Base-by-base conservation (phyloP, 768 basidiomycete genomes). In the Trichaptum fuscoviolaceum region DNA sequence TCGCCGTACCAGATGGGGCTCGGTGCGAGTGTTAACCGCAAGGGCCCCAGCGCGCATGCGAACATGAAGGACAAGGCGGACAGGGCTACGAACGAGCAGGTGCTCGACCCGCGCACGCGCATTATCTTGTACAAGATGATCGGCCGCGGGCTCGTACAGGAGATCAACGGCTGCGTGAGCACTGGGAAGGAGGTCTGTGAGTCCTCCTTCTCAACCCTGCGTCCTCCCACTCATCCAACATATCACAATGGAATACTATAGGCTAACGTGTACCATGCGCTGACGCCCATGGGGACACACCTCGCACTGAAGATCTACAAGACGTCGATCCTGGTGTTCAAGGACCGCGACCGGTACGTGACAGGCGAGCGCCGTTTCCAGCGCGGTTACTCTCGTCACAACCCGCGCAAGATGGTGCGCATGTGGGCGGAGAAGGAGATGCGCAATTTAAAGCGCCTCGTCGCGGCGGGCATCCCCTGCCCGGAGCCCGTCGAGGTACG, bases 391-490 rank as follows among this genome's bases (percentile, higher is more conserved):
- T 80, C 82, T 73, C 89, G 90, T 66, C 88, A 85, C 68, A 99
- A 99, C 74, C 96, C 97, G 18, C 87, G 97, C 27, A 99, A 99
- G 79, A 99, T 99, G 96, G 96, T 99, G 23, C 85, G 95, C 18
- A 77, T 99, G 2, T 99, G 97, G 97, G 97, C 97, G 1, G 97
- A 99, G 77, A 99, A 99, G 79, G 97, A 99, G 77, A 91, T 98
- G 90, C 87, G 97, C 25, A 99, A 99, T 75, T 79, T 99, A 68
- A 90, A 91, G 74, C 85, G 97, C 35, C 78, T 99, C 60, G 82
- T 85, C 9, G 78, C 87, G n/a, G 93, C 93, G 23, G 95, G 92
- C 0, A 86, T 99, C 63, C 83, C 84, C 60, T 93, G 92, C 68
- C 97, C 97, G 0, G 90, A 92, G 60, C 93, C 95, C 1, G 71